A percentile compares a stretch with the other conserved stretches of the same genome.
phyloP scores from a whole-genome alignment of 441 rosid species.

The Daphne laureola region DNA sequence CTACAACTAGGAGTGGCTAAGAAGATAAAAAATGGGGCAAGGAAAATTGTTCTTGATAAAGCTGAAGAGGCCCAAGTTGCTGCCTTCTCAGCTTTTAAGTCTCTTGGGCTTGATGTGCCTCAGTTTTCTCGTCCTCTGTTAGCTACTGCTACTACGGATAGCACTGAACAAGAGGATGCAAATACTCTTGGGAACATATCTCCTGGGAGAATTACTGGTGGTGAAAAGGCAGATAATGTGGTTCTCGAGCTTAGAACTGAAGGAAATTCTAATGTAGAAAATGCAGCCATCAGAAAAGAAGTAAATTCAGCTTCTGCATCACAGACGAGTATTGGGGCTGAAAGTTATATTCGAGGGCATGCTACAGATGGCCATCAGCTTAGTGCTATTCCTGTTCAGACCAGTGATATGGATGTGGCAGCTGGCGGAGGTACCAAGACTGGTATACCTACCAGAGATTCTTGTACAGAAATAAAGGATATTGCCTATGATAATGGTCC shows the following conservation, averaged over 20 bases:
- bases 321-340: conserved; percentile 18
- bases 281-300: conserved; percentile 26
- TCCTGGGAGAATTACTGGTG: conserved; percentile 19
- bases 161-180: conserved; percentile 22
- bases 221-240: conserved; percentile 24
- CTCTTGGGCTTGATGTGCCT: conserved; percentile 74
- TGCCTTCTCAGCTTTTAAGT: conserved; percentile 88
- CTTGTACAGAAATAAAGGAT: conserved; percentile 27
- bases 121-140: conserved; percentile 50
- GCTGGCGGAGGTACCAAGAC: conserved; percentile 21
- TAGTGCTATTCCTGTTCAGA: conserved; percentile 16
- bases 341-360: conserved; percentile 21
- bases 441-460: conserved; percentile 17
- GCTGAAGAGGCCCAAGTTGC: conserved; percentile 95
- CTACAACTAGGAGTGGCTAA: conserved; percentile 81
- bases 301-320: conserved; percentile 16
- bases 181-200: conserved; percentile 26
- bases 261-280: conserved; percentile 25
- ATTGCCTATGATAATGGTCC: conserved; percentile 62
- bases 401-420: conserved; percentile 8
- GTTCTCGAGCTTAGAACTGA: conserved; percentile 25
- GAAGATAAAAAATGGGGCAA: conserved; percentile 93
- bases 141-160: conserved; percentile 28
- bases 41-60: conserved; percentile 94
- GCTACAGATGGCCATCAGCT: conserved; percentile 17